phyloP scores from a whole-genome alignment of 2,329 filamentous ascomycete species.

The Rhynchosporium agropyri region DNA sequence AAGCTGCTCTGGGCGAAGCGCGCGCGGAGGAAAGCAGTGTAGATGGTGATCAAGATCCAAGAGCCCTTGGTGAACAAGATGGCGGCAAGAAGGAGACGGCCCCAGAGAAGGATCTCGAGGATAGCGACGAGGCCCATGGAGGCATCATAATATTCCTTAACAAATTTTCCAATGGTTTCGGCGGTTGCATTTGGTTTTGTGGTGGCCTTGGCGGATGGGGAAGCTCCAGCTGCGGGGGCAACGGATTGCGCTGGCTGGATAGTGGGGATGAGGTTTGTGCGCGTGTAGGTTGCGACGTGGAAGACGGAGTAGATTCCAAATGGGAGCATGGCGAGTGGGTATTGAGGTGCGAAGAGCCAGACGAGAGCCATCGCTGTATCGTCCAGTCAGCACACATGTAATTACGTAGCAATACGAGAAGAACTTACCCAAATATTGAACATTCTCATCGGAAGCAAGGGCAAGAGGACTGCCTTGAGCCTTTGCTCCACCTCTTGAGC shows the following conservation, averaged over 20 bases:
- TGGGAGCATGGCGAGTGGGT: constrained; percentile 86
- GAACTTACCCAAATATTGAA: constrained; percentile 88
- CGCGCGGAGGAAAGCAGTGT: constrained; percentile 90
- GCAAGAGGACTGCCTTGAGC: constrained; percentile 60
- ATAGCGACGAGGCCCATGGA: constrained; percentile 92
- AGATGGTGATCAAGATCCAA: constrained; percentile 83
- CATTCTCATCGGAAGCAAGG: constrained; percentile 86
- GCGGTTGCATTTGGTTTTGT: constrained; percentile 59
- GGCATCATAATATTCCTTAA: constrained; percentile 96
- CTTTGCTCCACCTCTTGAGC: constrained; percentile 71
- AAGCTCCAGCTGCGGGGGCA: constrained; percentile 56
- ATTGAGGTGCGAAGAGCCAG: constrained; percentile 91
- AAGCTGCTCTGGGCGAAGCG: constrained; percentile 89
- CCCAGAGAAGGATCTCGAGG: constrained; percentile 86
- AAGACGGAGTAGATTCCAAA: constrained; percentile 98
- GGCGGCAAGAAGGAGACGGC: constrained; percentile 78
- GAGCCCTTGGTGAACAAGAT: constrained; percentile 87
- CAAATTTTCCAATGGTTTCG: constrained; percentile 86
- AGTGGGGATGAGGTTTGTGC: constrained; percentile 89
- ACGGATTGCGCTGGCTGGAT: constrained; percentile 67
- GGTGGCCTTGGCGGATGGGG: constrained; percentile 60
- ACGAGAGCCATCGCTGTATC: constrained; percentile 81
- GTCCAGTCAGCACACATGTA: constrained; percentile 26
- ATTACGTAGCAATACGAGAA: constrained; percentile 13
- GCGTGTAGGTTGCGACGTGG: constrained; percentile 96